Evolutionary conservation across 768 basidiomycete species (phyloP).

Genomic region (Naganishia onofrii): DNA sequence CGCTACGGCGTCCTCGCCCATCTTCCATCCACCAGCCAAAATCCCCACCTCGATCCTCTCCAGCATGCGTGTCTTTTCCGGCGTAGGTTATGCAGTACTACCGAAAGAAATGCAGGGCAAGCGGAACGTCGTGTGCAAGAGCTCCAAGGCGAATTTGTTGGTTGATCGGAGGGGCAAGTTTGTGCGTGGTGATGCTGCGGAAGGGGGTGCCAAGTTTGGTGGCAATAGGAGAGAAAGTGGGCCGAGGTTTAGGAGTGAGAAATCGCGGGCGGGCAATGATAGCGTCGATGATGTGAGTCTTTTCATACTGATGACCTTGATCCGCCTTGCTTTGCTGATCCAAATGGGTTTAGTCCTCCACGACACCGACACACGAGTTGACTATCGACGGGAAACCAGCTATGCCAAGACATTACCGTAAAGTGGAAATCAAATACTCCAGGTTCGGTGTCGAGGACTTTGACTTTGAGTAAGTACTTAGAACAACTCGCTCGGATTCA

Average conservation of each 20-base stretch:
- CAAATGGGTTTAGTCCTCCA: background rate
- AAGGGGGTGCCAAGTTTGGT: conserved; percentile 2
- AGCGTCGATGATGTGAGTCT: conserved; percentile 37
- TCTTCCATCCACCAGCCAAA: conserved; percentile 62
- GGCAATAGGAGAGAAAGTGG: conserved; percentile 47
- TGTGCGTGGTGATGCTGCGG: conserved; percentile 2
- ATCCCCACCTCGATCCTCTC: conserved; percentile 75
- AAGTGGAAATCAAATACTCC: conserved; percentile 95
- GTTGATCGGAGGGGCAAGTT: conserved; percentile 19
- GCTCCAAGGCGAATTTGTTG: conserved; percentile 27
- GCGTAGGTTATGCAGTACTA: conserved; percentile 80
- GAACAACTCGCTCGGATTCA: background rate
- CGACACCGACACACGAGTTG: conserved; percentile 8
- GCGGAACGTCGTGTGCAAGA: conserved; percentile 68
- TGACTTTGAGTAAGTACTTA: conserved; percentile 77
- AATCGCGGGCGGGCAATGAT: conserved; percentile 52
- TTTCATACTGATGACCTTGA: background rate
- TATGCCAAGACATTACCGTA: conserved; percentile 77
- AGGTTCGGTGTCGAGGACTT: conserved; percentile 99
- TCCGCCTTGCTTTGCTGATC: background rate
- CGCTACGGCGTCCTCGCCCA: conserved; percentile 58
- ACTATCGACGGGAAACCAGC: conserved; percentile 24
- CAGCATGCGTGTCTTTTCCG: conserved; percentile 81
- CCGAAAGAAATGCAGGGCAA: conserved; percentile 81
- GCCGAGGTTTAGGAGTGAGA: conserved; percentile 75